Conservation (phyloP, 1,284 basidiomycete genomes). For the Malassezia arunalokei region DNA sequence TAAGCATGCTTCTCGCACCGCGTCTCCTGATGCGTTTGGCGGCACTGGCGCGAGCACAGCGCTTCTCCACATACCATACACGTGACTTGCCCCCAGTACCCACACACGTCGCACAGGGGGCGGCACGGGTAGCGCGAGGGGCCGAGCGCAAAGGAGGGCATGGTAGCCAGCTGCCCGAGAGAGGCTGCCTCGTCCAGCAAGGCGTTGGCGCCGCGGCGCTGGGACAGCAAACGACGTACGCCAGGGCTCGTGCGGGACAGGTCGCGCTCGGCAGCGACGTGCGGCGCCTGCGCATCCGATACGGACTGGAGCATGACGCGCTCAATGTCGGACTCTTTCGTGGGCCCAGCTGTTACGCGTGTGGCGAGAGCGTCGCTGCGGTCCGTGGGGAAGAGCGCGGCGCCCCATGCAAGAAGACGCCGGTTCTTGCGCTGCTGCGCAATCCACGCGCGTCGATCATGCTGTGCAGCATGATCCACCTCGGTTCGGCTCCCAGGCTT, state of each 20-base stretch:
- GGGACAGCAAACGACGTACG: conserved; percentile 9
- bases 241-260: conserved; percentile 3
- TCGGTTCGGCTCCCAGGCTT: not conserved
- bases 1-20: conserved; percentile 10
- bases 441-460: not conserved
- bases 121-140: conserved; percentile 1
- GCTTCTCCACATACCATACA: conserved; percentile 14
- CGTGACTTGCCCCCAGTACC: conserved; percentile 11
- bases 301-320: conserved; percentile 12
- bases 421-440: conserved; percentile 5
- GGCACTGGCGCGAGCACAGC: conserved; percentile 8
- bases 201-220: conserved; percentile 16
- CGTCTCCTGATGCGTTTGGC: conserved; percentile 10
- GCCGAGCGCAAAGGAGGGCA: conserved; percentile 7
- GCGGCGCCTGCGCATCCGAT: conserved; percentile 11
- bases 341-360: not conserved
- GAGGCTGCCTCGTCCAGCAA: conserved; percentile 10
- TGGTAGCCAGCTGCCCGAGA: conserved; percentile 3
- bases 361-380: not conserved
- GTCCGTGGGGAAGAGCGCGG: conserved; percentile 8
- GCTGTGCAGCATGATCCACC: conserved; percentile 2
- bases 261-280: conserved; percentile 2
- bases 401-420: conserved; percentile 13
- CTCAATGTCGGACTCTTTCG: conserved; percentile 4
- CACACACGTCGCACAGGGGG: conserved; percentile 13